These are phyloP conservation scores for Alternaria rosae DNA, from an alignment of 2,329 filamentous ascomycete species.

Conservation along the genomic window DNA sequence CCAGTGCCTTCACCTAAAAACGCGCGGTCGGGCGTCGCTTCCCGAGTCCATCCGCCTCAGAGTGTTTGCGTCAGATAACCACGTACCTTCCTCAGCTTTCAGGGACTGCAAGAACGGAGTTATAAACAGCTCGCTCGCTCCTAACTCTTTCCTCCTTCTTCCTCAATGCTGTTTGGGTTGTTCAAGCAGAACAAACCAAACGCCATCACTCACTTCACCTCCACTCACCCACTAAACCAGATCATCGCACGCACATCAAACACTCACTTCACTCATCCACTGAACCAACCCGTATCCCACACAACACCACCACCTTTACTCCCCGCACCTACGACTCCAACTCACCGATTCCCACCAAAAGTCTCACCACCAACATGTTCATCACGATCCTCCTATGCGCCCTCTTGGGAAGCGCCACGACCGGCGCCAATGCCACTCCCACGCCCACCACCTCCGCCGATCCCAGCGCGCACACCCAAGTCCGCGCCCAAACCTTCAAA, in stretches of 20 bases:
- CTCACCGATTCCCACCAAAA: fast-evolving
- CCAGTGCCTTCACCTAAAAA: not conserved
- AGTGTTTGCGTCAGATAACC: not conserved
- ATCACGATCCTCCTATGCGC: not conserved
- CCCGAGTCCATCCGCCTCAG: not conserved
- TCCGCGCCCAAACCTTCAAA: not conserved
- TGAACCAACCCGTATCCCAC: not conserved
- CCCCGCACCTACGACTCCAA: fast-evolving
- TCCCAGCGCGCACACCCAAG: not conserved
- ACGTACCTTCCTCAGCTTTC: not conserved
- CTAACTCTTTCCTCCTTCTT: fast-evolving
- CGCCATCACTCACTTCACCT: not conserved
- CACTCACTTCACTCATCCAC: not conserved
- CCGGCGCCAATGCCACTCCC: not conserved
- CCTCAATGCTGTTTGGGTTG: not conserved
- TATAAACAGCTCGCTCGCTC: not conserved
- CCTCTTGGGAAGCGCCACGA: not conserved
- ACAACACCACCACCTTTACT: not conserved
- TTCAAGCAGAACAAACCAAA: not conserved
- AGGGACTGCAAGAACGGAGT: not conserved
- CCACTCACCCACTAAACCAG: not conserved
- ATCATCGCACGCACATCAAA: not conserved
- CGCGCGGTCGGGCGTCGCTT: not conserved
- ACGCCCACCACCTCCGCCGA: not conserved
- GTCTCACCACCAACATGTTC: not conserved